These are phyloP conservation scores for Beauveria bassiana DNA, from an alignment of 2,329 filamentous ascomycete genomes.

Conservation along the genomic window DNA sequence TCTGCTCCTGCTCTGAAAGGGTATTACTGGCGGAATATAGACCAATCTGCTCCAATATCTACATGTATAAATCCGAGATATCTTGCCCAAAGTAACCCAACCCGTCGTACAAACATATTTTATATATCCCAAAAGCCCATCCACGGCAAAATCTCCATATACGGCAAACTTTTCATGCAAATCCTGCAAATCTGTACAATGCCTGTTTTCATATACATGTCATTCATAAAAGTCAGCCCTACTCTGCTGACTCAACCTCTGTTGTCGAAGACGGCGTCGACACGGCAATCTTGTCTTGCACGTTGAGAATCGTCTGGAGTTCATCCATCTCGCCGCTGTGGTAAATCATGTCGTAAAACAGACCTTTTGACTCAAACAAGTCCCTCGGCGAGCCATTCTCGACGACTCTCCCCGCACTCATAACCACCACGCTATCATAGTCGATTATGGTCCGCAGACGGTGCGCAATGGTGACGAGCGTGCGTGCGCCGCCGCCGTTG, in stretches of 20 bases:
- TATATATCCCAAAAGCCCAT: not conserved
- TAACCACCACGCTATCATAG: constrained; percentile 50
- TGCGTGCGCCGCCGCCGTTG: constrained; percentile 33
- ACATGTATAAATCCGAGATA: not conserved
- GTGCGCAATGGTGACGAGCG: constrained; percentile 51
- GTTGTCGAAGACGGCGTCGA: constrained; percentile 10
- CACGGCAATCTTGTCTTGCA: not conserved
- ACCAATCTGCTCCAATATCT: not conserved
- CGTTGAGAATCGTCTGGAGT: constrained; percentile 28
- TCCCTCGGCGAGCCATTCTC: constrained; percentile 43
- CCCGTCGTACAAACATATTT: not conserved
- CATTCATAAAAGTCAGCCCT: not conserved
- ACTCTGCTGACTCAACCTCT: constrained; percentile 8
- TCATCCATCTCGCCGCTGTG: constrained; percentile 47
- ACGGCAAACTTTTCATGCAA: too few species aligned
- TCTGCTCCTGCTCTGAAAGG: not conserved
- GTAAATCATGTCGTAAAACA: constrained; percentile 48
- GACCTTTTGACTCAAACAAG: constrained; percentile 35
- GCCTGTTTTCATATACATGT: not conserved
- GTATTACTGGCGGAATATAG: not conserved
- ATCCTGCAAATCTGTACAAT: not conserved
- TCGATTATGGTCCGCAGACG: constrained; percentile 51
- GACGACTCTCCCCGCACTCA: constrained; percentile 44
- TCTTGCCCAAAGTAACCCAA: not conserved
- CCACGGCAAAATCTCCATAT: not conserved